These are phyloP conservation scores for Saccharomyces hybrid DNA, from an alignment of 1,139 yeast genomes.

Conservation along the genomic window DNA sequence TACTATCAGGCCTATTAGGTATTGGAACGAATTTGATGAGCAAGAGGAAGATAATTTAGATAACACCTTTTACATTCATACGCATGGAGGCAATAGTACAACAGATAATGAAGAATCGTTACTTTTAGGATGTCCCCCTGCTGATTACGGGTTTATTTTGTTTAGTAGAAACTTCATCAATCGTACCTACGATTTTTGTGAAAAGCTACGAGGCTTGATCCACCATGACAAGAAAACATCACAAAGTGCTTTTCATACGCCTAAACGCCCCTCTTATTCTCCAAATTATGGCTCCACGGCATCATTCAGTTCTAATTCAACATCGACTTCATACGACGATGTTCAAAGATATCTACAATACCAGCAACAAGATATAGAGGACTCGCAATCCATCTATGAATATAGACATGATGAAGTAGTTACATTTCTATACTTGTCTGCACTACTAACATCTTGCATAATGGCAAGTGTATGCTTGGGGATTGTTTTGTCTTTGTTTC, in stretches of 20 bases:
- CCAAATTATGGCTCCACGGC: constrained; percentile 2
- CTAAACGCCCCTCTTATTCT: neutral
- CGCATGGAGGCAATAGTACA: neutral
- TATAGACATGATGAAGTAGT: constrained; percentile 41
- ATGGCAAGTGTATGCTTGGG: constrained; percentile 44
- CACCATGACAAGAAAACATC: constrained; percentile 3
- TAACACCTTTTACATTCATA: constrained; percentile 23
- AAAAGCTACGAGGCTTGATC: constrained; percentile 11
- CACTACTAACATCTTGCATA: constrained; percentile 38
- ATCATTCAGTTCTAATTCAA: constrained; percentile 5
- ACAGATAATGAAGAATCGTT: constrained; percentile 11
- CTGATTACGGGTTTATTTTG: constrained; percentile 20
- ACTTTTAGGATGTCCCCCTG: neutral
- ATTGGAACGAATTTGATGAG: constrained; percentile 70
- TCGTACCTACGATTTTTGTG: constrained; percentile 15
- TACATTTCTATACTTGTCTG: constrained; percentile 39
- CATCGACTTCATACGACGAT: constrained; percentile 18
- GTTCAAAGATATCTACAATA: constrained; percentile 15
- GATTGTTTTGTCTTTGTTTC: constrained; percentile 35
- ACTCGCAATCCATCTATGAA: constrained; percentile 21
- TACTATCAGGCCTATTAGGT: constrained; percentile 33
- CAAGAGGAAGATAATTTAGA: constrained; percentile 43
- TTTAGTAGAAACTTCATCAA: constrained; percentile 23
- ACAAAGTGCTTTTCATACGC: neutral
- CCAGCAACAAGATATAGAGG: constrained; percentile 15